Percentiles rank a stretch among this genome's conserved stretches.
Evolutionary conservation across 495 filamentous ascomycete species (phyloP).

Genomic region (Bathelium albidoporum): DNA sequence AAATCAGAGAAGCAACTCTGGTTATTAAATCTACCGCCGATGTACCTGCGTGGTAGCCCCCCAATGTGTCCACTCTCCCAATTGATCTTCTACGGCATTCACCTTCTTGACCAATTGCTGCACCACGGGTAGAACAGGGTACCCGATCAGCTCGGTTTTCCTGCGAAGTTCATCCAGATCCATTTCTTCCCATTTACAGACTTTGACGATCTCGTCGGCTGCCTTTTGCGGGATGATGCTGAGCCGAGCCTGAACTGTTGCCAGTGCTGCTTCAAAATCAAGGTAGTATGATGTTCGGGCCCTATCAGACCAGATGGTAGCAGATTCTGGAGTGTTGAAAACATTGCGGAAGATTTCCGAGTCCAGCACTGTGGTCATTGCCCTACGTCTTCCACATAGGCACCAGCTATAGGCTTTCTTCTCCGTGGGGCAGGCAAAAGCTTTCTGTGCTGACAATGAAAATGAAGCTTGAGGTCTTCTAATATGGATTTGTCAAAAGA

Average conservation of each 20-base stretch:
- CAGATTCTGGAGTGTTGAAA: conserved; percentile 14
- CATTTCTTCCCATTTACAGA: conserved; percentile 13
- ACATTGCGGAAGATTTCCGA: conserved; percentile 18
- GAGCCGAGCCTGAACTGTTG: conserved; percentile 18
- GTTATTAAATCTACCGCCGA: not conserved
- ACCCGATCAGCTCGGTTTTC: conserved; percentile 20
- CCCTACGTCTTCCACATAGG: not conserved
- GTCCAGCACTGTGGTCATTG: conserved; percentile 19
- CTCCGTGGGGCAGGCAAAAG: not conserved
- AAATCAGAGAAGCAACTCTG: not conserved
- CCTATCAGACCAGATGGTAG: conserved; percentile 21
- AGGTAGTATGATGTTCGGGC: conserved; percentile 19
- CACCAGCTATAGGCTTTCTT: not conserved
- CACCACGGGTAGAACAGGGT: conserved; percentile 19
- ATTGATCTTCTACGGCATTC: conserved; percentile 15
- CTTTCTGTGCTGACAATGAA: not conserved
- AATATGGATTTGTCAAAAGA: not conserved
- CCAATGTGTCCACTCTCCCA: conserved; percentile 23
- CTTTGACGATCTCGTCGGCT: conserved; percentile 19
- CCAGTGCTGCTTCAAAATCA: conserved; percentile 20
- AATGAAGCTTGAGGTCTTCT: not conserved
- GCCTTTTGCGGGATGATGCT: conserved; percentile 22
- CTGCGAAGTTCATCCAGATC: conserved; percentile 16
- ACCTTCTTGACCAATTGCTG: conserved; percentile 18
- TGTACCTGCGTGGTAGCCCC: conserved; percentile 17